Evolutionary conservation across 2,329 filamentous ascomycete genomes (phyloP).

Genomic region (Pseudogymnoascus sp.): DNA sequence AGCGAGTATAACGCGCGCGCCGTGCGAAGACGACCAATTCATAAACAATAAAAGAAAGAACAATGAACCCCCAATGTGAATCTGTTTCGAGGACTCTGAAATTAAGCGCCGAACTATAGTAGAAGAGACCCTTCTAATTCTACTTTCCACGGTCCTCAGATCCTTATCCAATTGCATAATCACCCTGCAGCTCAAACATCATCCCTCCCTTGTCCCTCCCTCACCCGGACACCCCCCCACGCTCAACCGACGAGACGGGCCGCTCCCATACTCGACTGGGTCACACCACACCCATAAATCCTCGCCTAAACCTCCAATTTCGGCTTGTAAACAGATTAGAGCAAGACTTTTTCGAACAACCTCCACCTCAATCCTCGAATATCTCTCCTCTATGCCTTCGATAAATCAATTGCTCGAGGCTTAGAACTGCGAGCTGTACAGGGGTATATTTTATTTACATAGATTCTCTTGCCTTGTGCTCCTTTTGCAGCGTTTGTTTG

Average conservation of each 20-base stretch:
- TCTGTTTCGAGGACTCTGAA: background rate
- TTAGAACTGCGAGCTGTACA: background rate
- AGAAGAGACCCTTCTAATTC: background rate
- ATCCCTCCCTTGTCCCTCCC: background rate
- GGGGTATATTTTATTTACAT: background rate
- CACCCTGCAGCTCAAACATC: background rate
- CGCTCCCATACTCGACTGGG: background rate
- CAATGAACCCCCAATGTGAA: background rate
- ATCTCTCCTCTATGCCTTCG: background rate
- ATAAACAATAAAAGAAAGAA: background rate
- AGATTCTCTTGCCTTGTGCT: background rate
- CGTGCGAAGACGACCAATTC: background rate
- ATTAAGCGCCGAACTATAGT: background rate
- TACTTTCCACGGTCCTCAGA: background rate
- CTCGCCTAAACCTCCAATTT: background rate
- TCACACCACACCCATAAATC: background rate
- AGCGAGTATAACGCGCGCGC: background rate
- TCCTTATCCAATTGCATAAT: background rate
- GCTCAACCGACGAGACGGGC: background rate
- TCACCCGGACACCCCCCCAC: background rate
- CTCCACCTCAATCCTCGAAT: background rate
- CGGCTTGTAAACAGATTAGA: background rate
- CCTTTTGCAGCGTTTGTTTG: conserved; percentile 1
- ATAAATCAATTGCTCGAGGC: background rate
- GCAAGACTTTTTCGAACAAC: background rate